phyloP scores from a whole-genome alignment of 2,329 filamentous ascomycete genomes.

The Fusarium decemcellulare region DNA sequence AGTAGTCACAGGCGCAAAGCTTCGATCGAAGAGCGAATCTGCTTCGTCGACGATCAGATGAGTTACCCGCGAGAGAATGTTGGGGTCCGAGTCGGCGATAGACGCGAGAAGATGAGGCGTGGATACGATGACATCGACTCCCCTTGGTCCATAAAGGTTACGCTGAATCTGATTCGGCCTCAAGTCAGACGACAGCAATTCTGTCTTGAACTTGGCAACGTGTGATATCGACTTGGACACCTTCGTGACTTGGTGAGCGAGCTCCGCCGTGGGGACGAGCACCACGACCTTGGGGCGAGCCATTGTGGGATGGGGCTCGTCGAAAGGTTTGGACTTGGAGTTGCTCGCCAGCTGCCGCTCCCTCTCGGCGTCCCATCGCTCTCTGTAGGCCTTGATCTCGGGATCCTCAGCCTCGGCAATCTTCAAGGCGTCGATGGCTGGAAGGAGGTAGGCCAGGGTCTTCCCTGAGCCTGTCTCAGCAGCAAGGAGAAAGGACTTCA shows the following conservation, averaged over 20 bases:
- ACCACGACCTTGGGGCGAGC: constrained; percentile 88
- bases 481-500: constrained; percentile 79
- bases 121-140: constrained; percentile 87
- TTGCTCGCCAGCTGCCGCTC: constrained; percentile 67
- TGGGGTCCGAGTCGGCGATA: constrained; percentile 90
- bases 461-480: constrained; percentile 98
- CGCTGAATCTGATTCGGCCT: constrained; percentile 85
- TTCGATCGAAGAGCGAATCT: constrained; percentile 94
- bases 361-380: constrained; percentile 68
- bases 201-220: constrained; percentile 87
- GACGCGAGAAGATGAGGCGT: constrained; percentile 92
- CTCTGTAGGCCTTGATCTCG: constrained; percentile 70
- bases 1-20: constrained; percentile 87
- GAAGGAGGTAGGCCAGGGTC: constrained; percentile 92
- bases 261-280: constrained; percentile 91
- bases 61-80: constrained; percentile 90
- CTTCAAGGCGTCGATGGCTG: constrained; percentile 89
- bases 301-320: constrained; percentile 79
- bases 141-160: constrained; percentile 83
- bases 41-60: constrained; percentile 96
- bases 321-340: constrained; percentile 74
- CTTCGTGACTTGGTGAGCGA: constrained; percentile 87
- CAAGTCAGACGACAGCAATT: constrained; percentile 84
- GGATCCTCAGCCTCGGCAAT: constrained; percentile 75
- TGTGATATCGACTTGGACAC: constrained; percentile 89